Conservation (phyloP, 108 stramenopile genomes). For the Parmales sp. region DNA sequence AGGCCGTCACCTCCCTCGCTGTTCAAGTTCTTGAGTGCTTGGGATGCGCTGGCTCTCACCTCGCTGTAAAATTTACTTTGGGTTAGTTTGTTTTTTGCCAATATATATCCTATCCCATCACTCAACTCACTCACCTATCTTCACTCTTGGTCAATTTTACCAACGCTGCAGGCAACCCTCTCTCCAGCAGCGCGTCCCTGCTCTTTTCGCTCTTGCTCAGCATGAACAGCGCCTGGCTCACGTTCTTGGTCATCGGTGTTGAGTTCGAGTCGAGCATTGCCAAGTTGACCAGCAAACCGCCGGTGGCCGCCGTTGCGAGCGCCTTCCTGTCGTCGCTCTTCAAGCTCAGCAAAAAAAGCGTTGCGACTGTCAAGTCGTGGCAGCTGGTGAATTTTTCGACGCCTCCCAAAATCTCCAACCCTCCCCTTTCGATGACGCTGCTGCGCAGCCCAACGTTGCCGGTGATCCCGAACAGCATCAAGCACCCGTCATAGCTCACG, state of each 20-base stretch:
- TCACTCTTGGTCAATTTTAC: background rate
- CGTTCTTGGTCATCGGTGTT: background rate
- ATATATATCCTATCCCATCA: no score
- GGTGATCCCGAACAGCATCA: background rate
- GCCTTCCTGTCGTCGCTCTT: background rate
- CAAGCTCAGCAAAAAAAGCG: conserved; percentile 4
- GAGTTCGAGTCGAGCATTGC: background rate
- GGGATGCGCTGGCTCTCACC: background rate
- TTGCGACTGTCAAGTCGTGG: background rate
- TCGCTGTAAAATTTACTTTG: no score
- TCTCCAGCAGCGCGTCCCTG: background rate
- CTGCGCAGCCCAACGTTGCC: background rate
- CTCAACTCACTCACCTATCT: no score
- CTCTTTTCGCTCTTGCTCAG: background rate
- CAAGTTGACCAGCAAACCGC: background rate
- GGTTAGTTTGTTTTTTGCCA: no score
- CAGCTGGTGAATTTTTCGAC: background rate
- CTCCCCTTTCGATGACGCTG: background rate
- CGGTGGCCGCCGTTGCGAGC: background rate
- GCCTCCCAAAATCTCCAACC: background rate
- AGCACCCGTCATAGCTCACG: background rate
- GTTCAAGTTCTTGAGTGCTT: conserved; percentile 17
- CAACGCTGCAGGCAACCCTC: background rate
- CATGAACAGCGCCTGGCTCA: background rate
- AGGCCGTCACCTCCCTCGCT: conserved; percentile 11